phyloP scores from a whole-genome alignment of 257 asterid genomes.

The Gardenia jasminoides region DNA sequence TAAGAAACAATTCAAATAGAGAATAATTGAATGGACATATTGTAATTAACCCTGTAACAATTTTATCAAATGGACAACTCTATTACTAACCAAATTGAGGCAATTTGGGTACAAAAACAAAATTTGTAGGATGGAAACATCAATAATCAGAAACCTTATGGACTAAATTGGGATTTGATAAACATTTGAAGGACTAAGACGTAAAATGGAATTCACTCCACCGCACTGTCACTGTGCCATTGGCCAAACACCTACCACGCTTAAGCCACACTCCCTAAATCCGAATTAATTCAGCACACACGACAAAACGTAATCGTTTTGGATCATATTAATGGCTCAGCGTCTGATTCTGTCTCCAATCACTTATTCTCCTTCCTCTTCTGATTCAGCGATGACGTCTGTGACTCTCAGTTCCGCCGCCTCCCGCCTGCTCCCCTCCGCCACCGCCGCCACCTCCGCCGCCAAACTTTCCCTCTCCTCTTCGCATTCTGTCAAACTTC shows the following conservation, averaged over 20 bases:
- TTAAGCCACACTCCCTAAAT: neutral
- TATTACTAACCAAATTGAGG: too few relatives aligned
- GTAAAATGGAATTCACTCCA: neutral
- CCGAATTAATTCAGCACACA: neutral
- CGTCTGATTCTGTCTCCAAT: neutral
- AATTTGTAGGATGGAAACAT: too few relatives aligned
- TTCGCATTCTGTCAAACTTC: constrained; percentile 38
- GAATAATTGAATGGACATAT: too few relatives aligned
- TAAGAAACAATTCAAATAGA: too few relatives aligned
- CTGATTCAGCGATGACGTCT: constrained; percentile 14
- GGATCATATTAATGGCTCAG: neutral
- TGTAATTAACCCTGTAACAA: too few relatives aligned
- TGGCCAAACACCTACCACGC: neutral
- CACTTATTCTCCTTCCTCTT: neutral
- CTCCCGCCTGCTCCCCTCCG: constrained; percentile 41
- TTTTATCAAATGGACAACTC: too few relatives aligned
- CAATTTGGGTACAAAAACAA: too few relatives aligned
- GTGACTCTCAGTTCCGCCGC: constrained; percentile 44
- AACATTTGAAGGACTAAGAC: neutral
- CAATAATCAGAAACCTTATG: too few relatives aligned
- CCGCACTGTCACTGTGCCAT: neutral
- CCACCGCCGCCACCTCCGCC: constrained; percentile 24
- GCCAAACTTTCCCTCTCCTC: constrained; percentile 33
- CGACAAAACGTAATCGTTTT: neutral
- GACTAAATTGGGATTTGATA: too few relatives aligned